Conservation (phyloP, 176 grass and related monocot species). For the Zoysia japonica region DNA sequence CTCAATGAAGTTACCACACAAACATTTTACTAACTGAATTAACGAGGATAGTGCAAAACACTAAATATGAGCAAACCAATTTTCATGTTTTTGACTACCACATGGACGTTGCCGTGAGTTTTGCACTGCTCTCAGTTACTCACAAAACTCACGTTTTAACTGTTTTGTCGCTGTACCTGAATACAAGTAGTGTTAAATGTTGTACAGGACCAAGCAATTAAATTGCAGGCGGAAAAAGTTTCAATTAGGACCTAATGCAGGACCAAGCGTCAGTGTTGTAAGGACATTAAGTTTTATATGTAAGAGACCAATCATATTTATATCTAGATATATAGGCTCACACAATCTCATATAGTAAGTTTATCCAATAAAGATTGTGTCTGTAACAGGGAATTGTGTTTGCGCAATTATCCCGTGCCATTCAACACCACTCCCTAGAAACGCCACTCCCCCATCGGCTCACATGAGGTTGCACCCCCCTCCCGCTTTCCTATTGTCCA, state of each 20-base stretch:
- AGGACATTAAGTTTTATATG: too few species aligned
- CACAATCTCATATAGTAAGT: background rate
- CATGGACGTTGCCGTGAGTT: background rate
- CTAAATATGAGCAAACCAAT: background rate
- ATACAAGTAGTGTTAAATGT: background rate
- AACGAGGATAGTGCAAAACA: background rate
- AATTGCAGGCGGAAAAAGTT: background rate
- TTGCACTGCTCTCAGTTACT: background rate
- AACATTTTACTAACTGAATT: too few species aligned
- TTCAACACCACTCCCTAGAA: background rate
- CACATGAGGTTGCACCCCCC: constrained; percentile 28
- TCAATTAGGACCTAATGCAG: background rate
- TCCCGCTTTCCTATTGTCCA: constrained; percentile 30
- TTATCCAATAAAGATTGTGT: background rate
- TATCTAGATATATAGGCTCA: background rate
- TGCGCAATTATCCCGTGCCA: background rate
- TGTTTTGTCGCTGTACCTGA: background rate
- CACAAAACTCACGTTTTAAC: constrained; percentile 4
- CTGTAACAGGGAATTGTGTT: background rate
- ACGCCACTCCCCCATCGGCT: background rate
- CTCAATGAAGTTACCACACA: too few species aligned
- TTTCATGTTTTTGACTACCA: constrained; percentile 3
- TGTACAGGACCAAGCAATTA: background rate
- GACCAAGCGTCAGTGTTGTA: too few species aligned
- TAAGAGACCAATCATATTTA: background rate